Evolutionary conservation across 306 rosid genomes (phyloP).

Genomic region (Fragaria ananassa): DNA sequence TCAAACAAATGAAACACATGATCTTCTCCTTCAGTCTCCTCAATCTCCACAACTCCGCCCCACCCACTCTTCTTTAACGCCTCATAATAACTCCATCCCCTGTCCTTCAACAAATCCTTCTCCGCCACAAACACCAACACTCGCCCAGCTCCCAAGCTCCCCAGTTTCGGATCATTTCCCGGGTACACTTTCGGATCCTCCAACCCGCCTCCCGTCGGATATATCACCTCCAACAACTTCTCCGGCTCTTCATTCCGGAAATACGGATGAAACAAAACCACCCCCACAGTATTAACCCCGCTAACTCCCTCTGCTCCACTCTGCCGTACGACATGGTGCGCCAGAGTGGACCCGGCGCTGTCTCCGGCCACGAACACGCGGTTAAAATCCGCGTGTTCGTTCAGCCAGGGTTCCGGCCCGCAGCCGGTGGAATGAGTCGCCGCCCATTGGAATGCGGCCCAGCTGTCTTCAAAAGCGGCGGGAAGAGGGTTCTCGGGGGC

Average conservation of each 20-base stretch:
- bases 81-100: slow-evolving; percentile 19
- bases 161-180: slow-evolving; percentile 26
- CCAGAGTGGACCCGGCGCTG: slow-evolving; percentile 31
- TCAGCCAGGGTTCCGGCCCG: slow-evolving; percentile 29
- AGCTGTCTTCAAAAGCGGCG: slow-evolving; percentile 28
- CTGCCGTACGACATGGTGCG: slow-evolving; percentile 20
- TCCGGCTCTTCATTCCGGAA: slow-evolving; percentile 19
- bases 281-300: slow-evolving; percentile 17
- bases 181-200: slow-evolving; percentile 36
- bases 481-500: slow-evolving; percentile 42
- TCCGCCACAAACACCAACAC: slow-evolving; percentile 33
- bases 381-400: slow-evolving; percentile 22
- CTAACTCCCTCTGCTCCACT: slow-evolving; percentile 11
- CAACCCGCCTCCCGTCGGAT: slow-evolving; percentile 24
- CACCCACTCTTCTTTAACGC: slow-evolving; percentile 30
- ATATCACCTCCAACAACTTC: slow-evolving; percentile 24
- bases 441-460: slow-evolving; percentile 29
- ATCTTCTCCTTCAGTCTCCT: slow-evolving; percentile 23
- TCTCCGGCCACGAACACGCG: slow-evolving; percentile 28
- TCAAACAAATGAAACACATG: slow-evolving; percentile 35
- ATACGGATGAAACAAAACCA: slow-evolving; percentile 27
- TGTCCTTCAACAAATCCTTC: slow-evolving; percentile 28
- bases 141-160: slow-evolving; percentile 14
- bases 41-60: slow-evolving; percentile 28
- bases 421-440: slow-evolving; percentile 3